phyloP scores from a whole-genome alignment of 106 monocot genomes.

The Acorus gramineus region DNA sequence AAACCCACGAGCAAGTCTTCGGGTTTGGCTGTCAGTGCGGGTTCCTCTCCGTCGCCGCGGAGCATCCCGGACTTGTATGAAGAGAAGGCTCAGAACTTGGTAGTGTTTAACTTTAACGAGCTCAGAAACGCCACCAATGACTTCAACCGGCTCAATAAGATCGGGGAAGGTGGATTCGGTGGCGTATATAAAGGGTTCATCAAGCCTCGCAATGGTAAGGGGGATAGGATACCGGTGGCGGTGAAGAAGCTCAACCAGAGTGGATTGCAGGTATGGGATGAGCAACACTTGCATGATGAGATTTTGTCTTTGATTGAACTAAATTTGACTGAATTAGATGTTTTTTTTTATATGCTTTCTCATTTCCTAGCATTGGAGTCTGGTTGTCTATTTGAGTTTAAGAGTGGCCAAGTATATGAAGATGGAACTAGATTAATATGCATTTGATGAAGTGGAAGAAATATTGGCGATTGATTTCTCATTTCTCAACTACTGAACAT shows the following conservation, averaged over 20 bases:
- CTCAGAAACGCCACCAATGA: slow-evolving; percentile 37
- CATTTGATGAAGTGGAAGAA: too few species aligned
- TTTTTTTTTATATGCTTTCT: too few species aligned
- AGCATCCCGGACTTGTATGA: slow-evolving; percentile 43
- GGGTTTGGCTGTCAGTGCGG: background rate
- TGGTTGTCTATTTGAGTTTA: too few species aligned
- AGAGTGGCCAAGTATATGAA: too few species aligned
- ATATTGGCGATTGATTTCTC: too few species aligned
- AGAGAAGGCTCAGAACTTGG: slow-evolving; percentile 26
- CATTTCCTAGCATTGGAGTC: too few species aligned
- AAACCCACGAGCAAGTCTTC: slow-evolving; percentile 36
- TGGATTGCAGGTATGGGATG: slow-evolving; percentile 30
- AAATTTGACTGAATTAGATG: too few species aligned
- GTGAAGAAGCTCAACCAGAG: slow-evolving; percentile 41
- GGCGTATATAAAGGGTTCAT: slow-evolving; percentile 43
- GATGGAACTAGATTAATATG: too few species aligned
- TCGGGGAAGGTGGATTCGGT: slow-evolving; percentile 60
- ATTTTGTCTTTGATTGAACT: background rate
- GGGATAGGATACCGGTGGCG: slow-evolving; percentile 23
- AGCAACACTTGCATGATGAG: background rate
- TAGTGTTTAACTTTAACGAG: slow-evolving; percentile 31
- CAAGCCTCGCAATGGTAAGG: slow-evolving; percentile 18
- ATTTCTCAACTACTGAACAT: too few species aligned
- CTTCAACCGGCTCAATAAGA: slow-evolving; percentile 37
- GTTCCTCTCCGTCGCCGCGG: slow-evolving; percentile 19